phyloP scores from a whole-genome alignment of 2,329 filamentous ascomycete species.

The Colletotrichum sp. region DNA sequence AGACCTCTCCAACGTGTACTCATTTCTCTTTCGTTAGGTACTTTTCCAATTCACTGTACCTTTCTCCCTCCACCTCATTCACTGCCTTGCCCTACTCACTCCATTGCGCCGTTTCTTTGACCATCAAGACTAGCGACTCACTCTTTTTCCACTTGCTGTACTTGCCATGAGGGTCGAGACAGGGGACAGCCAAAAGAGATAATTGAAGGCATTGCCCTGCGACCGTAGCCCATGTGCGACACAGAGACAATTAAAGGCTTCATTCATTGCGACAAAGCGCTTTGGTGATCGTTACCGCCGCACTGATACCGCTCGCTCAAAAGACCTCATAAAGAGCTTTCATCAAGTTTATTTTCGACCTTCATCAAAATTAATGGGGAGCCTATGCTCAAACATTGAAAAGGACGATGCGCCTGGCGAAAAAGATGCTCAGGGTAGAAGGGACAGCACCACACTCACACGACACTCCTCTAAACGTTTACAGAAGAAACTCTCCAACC shows the following conservation, averaged over 20 bases:
- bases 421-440: slow-evolving; percentile 19
- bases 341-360: neutral
- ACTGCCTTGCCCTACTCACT: neutral
- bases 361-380: slow-evolving; percentile 13
- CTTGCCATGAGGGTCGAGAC: neutral
- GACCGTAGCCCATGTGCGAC: neutral
- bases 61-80: neutral
- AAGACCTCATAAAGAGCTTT: neutral
- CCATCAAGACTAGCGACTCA: neutral
- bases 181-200: neutral
- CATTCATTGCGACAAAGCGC: neutral
- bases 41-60: neutral
- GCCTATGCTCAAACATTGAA: slow-evolving; percentile 20
- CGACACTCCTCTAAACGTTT: slow-evolving; percentile 12
- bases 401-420: slow-evolving; percentile 22
- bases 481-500: slow-evolving; percentile 3
- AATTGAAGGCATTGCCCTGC: neutral
- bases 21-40: neutral
- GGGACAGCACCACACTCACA: slow-evolving; percentile 5
- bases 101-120: neutral
- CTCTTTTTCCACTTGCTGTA: neutral
- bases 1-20: neutral
- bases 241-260: neutral
- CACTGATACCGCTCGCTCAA: neutral
- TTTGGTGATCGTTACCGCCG: neutral